Base-by-base conservation (phyloP, 2,329 filamentous ascomycete species). In the Ciborinia camelliae region DNA sequence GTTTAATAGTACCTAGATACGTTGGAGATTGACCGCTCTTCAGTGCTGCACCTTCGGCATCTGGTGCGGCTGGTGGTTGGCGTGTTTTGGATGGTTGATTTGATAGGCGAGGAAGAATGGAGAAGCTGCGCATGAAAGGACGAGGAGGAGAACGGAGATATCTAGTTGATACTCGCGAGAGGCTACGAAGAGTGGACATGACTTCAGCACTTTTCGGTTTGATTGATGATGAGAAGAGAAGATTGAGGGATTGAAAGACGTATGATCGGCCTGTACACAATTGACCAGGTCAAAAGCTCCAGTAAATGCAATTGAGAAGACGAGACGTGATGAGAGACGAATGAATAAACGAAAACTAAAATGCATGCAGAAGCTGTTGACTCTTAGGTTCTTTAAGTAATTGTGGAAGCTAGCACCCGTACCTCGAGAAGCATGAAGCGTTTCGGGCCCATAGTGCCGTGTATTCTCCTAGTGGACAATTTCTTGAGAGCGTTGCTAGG, bases 1-100 rank as follows among this genome's bases (percentile, higher is more conserved):
- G 67, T 43, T 72, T 73, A 7, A 65, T 62, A 4, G 71, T 71
- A 15, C 71, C 72, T 48, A 72, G 54, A 52, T 68, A 67, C 37
- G 69, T 62, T 10, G 69, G 65, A 43, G 65, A 7, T 1, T 57
- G 55, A 2, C 62, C 63, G n/a, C 68, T 64, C 10, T 53, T 20
- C 2, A 67, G 43, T 18, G 66, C 66, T 28, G 61, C 61, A 7
- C 63, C 39, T 63, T 66, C 66, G 15, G 63, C 67, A 12, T 70
- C 63, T 39, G 69, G 70, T 14, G 67, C 48, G 43, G 54, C 10
- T 7, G 69, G 67, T 18, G 68, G 66, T 37, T 58, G 43, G 10
- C 63, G 62, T 28, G 50, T 50, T 57, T 64, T 30, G 10, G 45
- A 30, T 30, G 54, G 62, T 26, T 59, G 48, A 28, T 39, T 58